Conservation (phyloP, 2,329 filamentous ascomycete species). For the Akanthomyces dipterigenus region DNA sequence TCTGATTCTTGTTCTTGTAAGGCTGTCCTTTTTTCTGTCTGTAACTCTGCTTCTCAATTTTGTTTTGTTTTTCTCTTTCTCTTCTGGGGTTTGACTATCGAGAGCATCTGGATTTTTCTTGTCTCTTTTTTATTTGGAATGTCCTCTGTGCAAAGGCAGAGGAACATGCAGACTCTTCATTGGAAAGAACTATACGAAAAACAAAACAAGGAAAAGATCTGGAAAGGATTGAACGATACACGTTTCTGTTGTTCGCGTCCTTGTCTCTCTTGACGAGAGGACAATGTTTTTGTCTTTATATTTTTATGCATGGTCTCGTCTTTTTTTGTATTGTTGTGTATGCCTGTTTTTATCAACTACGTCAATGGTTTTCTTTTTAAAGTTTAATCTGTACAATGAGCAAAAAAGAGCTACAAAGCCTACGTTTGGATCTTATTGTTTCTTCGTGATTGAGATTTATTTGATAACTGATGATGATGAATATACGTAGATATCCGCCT, state of each 20-base stretch:
- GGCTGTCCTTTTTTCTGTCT: constrained; percentile 4
- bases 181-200: constrained; percentile 1
- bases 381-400: constrained; percentile 8
- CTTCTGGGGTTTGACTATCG: neutral
- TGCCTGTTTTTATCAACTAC: neutral
- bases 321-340: neutral
- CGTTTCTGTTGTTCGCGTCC: neutral
- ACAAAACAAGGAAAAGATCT: neutral
- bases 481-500: neutral
- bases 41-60: neutral
- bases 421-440: neutral
- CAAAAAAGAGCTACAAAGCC: neutral
- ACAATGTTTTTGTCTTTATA: neutral
- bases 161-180: neutral
- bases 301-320: neutral
- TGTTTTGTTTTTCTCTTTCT: constrained; percentile 12
- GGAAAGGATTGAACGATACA: neutral
- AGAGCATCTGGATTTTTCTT: neutral
- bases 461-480: neutral
- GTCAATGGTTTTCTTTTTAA: constrained; percentile 4
- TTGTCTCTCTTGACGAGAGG: neutral
- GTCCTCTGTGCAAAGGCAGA: neutral
- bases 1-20: constrained; percentile 3
- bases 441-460: neutral
- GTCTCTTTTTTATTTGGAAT: constrained; percentile 11